These are phyloP conservation scores for Mucor sp. DNA, from an alignment of 371 early-diverging fungal species.

Conservation along the genomic window DNA sequence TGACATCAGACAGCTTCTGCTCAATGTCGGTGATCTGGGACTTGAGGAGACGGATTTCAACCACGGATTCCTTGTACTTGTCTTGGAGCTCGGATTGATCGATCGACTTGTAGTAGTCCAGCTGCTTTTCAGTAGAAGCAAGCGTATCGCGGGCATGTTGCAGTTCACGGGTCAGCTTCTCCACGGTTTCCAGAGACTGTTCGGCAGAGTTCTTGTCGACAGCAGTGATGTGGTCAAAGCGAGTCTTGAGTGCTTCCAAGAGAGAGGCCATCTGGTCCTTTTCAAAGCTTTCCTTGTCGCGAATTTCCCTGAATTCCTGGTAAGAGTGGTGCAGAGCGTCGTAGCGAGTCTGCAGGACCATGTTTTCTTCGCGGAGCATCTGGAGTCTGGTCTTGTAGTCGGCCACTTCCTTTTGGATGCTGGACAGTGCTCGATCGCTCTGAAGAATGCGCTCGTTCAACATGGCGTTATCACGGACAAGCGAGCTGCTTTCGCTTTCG, in stretches of 20 bases:
- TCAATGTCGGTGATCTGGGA: conserved; percentile 14
- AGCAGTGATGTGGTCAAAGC: conserved; percentile 1
- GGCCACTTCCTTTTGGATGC: neutral
- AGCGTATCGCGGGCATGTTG: conserved; percentile 6
- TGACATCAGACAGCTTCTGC: conserved; percentile 8
- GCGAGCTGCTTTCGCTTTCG: conserved; percentile 3
- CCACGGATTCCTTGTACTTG: conserved; percentile 11
- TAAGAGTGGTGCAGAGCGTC: neutral
- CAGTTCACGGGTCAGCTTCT: conserved; percentile 8
- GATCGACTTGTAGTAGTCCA: conserved; percentile 12
- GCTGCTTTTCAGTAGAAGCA: conserved; percentile 9
- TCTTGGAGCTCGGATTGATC: conserved; percentile 8
- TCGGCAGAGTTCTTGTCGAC: neutral
- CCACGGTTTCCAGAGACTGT: conserved; percentile 3
- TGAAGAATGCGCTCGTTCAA: neutral
- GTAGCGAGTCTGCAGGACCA: neutral
- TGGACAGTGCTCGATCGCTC: neutral
- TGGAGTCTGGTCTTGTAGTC: neutral
- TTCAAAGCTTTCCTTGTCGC: neutral
- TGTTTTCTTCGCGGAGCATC: conserved; percentile 4
- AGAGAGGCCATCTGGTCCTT: conserved; percentile 8
- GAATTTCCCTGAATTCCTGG: neutral
- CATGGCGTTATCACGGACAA: neutral
- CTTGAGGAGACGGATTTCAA: conserved; percentile 12
- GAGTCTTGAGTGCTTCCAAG: conserved; percentile 8